These are phyloP conservation scores for Petunia secreta DNA, from an alignment of 257 asterid genomes.

Conservation along the genomic window DNA sequence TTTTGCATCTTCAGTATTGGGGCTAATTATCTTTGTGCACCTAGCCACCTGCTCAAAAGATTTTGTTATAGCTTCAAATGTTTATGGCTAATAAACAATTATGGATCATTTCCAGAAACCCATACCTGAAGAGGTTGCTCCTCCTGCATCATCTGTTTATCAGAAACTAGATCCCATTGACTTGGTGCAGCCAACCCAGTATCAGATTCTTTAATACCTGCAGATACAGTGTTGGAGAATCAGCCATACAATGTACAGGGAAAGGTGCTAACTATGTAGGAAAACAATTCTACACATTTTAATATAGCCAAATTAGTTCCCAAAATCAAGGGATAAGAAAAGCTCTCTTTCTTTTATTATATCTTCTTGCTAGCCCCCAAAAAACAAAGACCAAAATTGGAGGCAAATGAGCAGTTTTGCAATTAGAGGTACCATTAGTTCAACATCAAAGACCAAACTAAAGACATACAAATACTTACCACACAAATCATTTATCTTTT, in stretches of 20 bases:
- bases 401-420: background rate
- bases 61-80: background rate
- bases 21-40: constrained; percentile 89
- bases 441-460: background rate
- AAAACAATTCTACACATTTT: background rate
- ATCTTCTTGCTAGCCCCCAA: background rate
- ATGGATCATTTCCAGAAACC: background rate
- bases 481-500: constrained; percentile 82
- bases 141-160: constrained; percentile 99
- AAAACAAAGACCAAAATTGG: background rate
- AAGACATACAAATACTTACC: constrained; percentile 49
- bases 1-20: constrained; percentile 81
- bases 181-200: constrained; percentile 99
- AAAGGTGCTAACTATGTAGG: too few relatives aligned
- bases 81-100: background rate
- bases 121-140: constrained; percentile 92
- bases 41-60: constrained; percentile 70
- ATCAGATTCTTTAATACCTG: constrained; percentile 94
- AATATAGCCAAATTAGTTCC: background rate
- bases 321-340: background rate
- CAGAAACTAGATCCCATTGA: constrained; percentile 98
- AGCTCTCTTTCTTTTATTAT: background rate
- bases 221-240: too few relatives aligned
- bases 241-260: too few relatives aligned
- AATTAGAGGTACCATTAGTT: background rate